Percentiles rank a stretch among this genome's conserved stretches.
phyloP scores from a whole-genome alignment of 805 yeast genomes.

The Candida yuanshanica region DNA sequence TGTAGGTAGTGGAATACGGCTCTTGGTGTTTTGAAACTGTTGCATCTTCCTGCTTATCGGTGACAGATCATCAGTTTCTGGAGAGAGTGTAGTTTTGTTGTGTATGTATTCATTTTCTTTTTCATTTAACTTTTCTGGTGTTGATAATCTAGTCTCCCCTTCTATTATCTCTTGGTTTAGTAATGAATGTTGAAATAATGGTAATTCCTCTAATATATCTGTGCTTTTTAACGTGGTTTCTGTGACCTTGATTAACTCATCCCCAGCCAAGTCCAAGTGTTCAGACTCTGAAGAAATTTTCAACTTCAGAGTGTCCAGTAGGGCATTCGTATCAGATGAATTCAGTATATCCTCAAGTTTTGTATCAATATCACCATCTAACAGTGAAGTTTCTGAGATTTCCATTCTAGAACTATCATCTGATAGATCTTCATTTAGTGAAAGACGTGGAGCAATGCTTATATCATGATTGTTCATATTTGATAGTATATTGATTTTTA shows the following conservation, averaged over 20 bases:
- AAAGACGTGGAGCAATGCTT: neutral
- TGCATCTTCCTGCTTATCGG: constrained; percentile 10
- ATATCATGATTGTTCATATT: neutral
- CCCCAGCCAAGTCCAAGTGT: neutral
- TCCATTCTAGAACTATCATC: constrained; percentile 5
- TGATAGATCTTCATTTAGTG: constrained; percentile 2
- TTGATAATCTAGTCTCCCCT: constrained; percentile 3
- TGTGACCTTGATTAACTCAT: neutral
- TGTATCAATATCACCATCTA: constrained; percentile 8
- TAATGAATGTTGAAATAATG: constrained; percentile 2
- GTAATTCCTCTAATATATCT: constrained; percentile 6
- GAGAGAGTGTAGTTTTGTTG: constrained; percentile 11
- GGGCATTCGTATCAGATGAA: constrained; percentile 13
- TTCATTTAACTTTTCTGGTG: constrained; percentile 10
- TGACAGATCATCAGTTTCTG: constrained; percentile 4
- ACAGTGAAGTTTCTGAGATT: neutral
- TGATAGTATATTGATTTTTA: neutral
- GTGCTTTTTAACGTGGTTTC: neutral
- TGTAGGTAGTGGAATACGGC: constrained; percentile 19
- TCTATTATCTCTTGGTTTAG: constrained; percentile 1
- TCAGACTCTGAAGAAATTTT: constrained; percentile 3
- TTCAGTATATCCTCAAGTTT: constrained; percentile 10
- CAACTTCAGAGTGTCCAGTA: constrained; percentile 12
- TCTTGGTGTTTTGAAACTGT: constrained; percentile 8
- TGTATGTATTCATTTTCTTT: constrained; percentile 11